phyloP scores from a whole-genome alignment of 2,329 filamentous ascomycete species.

The Xylaria sp. region DNA sequence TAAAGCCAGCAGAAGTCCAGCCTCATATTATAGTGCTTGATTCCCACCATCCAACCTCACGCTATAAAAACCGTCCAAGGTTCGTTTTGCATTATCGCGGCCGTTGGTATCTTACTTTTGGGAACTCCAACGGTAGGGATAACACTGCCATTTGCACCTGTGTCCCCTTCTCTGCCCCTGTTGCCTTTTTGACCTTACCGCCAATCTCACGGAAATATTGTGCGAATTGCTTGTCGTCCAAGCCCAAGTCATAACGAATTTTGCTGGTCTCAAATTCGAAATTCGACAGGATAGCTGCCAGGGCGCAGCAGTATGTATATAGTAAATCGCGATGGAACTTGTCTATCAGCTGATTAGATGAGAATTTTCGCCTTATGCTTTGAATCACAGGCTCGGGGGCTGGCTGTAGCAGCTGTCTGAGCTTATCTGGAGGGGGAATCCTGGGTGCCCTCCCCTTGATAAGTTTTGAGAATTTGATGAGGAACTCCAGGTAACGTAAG shows the following conservation, averaged over 20 bases:
- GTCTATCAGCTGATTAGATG: constrained; percentile 65
- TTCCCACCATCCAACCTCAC: too few species aligned
- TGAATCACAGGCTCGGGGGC: constrained; percentile 68
- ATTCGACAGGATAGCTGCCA: constrained; percentile 74
- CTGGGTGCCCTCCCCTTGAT: constrained; percentile 55
- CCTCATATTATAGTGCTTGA: not conserved
- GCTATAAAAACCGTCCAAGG: not conserved
- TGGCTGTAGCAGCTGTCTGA: constrained; percentile 61
- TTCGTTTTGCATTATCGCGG: constrained; percentile 3
- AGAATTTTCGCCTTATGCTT: constrained; percentile 72
- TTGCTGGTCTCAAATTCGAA: constrained; percentile 74
- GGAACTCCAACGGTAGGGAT: constrained; percentile 81
- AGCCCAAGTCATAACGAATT: constrained; percentile 71
- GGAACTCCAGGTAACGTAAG: constrained; percentile 64
- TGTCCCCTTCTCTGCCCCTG: constrained; percentile 66
- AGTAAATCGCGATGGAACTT: constrained; percentile 76
- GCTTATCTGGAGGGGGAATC: constrained; percentile 66
- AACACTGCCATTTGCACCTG: constrained; percentile 68
- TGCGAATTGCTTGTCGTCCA: constrained; percentile 73
- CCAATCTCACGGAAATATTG: constrained; percentile 80
- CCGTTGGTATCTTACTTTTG: constrained; percentile 58
- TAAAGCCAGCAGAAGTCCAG: not conserved
- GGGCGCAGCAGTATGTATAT: constrained; percentile 73
- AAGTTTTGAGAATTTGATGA: constrained; percentile 59
- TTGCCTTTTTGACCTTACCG: constrained; percentile 65